Percentiles rank a stretch among this genome's conserved stretches.
Evolutionary conservation across 129 eudicot genomes (phyloP).

Genomic region (Flaveria sonorensis): DNA sequence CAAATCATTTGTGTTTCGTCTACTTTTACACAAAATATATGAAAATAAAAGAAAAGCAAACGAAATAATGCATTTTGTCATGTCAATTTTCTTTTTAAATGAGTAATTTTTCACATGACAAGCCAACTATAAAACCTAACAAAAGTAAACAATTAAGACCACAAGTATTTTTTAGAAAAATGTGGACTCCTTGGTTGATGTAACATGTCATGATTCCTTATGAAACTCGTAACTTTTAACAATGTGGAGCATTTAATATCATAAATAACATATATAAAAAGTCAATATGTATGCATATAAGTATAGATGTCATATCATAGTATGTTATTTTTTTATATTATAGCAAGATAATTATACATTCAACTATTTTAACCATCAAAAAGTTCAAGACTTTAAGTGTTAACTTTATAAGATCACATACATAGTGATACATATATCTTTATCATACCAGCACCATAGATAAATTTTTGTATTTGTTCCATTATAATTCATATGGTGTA

Average conservation of each 20-base stretch:
- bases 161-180: not conserved
- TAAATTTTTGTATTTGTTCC: no score
- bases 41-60: not conserved
- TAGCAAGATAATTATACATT: not conserved
- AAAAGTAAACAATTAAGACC: not conserved
- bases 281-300: not conserved
- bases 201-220: not conserved
- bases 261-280: not conserved
- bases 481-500: no score
- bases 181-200: not conserved
- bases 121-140: conserved; percentile 5
- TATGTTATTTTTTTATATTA: not conserved
- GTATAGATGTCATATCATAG: not conserved
- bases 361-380: not conserved
- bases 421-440: no score
- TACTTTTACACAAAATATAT: no score
- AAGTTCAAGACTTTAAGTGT: not conserved
- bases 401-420: not conserved
- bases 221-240: not conserved
- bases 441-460: no score
- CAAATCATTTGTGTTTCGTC: no score
- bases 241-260: not conserved
- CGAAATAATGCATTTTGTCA: not conserved
- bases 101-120: not conserved
- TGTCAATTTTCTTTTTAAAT: not conserved